A percentile compares a stretch with the other conserved stretches of the same genome.
These are phyloP conservation scores for Fragaria ananassa DNA, from an alignment of 306 rosid species.

Conservation along the genomic window DNA sequence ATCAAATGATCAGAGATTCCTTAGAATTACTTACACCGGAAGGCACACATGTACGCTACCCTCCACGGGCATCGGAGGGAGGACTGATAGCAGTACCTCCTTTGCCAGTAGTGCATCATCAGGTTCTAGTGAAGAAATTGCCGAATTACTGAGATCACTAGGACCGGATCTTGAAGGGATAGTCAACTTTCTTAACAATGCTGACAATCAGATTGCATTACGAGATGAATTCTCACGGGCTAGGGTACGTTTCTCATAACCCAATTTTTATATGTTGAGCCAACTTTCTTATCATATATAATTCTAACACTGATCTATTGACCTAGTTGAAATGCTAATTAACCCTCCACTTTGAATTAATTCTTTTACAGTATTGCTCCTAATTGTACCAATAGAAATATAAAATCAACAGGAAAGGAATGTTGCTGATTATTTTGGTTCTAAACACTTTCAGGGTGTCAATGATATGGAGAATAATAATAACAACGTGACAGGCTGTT, in stretches of 20 bases:
- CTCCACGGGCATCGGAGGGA: conserved; percentile 29
- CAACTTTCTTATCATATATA: neutral
- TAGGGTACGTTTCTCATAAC: neutral
- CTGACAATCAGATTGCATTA: neutral
- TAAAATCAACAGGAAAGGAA: no score
- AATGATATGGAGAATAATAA: no score
- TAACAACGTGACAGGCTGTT: no score
- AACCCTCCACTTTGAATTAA: no score
- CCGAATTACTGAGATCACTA: neutral
- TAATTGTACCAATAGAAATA: no score
- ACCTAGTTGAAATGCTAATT: no score
- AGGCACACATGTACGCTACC: conserved; percentile 37
- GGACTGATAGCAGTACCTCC: neutral
- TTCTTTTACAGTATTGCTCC: no score
- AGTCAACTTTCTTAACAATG: no score
- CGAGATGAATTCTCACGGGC: neutral
- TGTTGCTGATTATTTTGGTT: no score
- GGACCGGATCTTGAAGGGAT: neutral
- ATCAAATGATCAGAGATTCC: conserved; percentile 22
- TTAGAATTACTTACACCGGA: conserved; percentile 32
- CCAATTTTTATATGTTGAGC: neutral
- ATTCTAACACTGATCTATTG: no score
- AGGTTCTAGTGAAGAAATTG: neutral
- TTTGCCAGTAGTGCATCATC: neutral
- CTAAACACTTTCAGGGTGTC: no score